These are phyloP conservation scores for Globisporangium nunn DNA, from an alignment of 352 stramenopile genomes.

Conservation along the genomic window DNA sequence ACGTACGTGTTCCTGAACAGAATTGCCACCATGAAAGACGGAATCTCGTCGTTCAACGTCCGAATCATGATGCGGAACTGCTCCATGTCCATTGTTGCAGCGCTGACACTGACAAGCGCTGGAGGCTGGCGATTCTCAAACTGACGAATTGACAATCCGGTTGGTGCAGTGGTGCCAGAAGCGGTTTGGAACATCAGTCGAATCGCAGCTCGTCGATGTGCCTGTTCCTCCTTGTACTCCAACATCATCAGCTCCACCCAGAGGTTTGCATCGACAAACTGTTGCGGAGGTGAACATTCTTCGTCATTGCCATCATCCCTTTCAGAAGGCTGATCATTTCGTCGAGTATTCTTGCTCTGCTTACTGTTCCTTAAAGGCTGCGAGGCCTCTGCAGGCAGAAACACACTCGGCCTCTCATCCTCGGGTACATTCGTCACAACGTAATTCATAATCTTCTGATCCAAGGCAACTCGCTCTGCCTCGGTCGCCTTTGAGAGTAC, in stretches of 20 bases:
- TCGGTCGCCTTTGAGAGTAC: constrained; percentile 70
- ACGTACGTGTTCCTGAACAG: constrained; percentile 65
- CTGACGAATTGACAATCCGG: not conserved
- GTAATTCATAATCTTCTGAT: constrained; percentile 64
- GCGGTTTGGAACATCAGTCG: constrained; percentile 92
- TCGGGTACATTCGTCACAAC: constrained; percentile 56
- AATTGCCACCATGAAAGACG: constrained; percentile 46
- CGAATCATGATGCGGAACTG: constrained; percentile 86
- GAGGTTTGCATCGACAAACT: constrained; percentile 71
- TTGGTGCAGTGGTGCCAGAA: constrained; percentile 7
- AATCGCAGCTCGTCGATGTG: constrained; percentile 82
- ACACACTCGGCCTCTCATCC: constrained; percentile 40
- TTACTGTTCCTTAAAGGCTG: constrained; percentile 8
- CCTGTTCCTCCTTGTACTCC: constrained; percentile 90
- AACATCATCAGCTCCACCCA: constrained; percentile 87
- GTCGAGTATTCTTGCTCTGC: not conserved
- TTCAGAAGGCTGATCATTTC: not conserved
- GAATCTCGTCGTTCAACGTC: constrained; percentile 75
- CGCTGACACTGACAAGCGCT: not conserved
- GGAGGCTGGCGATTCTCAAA: not conserved
- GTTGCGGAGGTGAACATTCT: constrained; percentile 7
- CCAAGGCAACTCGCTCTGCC: constrained; percentile 36
- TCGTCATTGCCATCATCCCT: constrained; percentile 5
- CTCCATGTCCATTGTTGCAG: constrained; percentile 83
- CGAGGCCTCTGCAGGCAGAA: constrained; percentile 24